Conservation (phyloP, 2,329 filamentous ascomycete species). For the Aspergillus eucalypticola region DNA sequence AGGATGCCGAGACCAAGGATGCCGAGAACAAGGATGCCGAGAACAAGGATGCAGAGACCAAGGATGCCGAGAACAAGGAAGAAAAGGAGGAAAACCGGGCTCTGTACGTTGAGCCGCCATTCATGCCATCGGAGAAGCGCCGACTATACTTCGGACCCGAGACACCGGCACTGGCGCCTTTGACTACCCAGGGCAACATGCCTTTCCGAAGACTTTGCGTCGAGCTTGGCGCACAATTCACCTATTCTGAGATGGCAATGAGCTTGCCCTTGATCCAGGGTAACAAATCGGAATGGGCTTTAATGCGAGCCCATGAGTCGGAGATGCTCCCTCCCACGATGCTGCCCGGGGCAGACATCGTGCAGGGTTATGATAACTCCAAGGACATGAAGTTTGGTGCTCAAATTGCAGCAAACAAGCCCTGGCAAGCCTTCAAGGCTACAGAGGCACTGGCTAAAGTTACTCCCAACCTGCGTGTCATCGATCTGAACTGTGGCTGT, state of each 20-base stretch:
- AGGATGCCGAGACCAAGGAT: constrained; percentile 27
- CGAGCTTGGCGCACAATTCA: constrained; percentile 84
- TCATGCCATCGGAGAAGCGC: constrained; percentile 90
- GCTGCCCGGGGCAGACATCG: constrained; percentile 54
- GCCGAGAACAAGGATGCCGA: constrained; percentile 27
- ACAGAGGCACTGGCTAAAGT: constrained; percentile 76
- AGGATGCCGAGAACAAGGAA: constrained; percentile 45
- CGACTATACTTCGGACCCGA: constrained; percentile 91
- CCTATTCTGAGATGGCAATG: constrained; percentile 99
- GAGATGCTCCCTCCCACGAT: constrained; percentile 74
- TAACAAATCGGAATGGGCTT: constrained; percentile 87
- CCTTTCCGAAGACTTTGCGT: constrained; percentile 90
- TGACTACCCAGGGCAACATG: constrained; percentile 95
- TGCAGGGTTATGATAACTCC: constrained; percentile 76
- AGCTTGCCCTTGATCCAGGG: constrained; percentile 86
- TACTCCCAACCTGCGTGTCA: constrained; percentile 80
- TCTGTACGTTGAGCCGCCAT: constrained; percentile 78
- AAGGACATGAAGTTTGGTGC: constrained; percentile 86
- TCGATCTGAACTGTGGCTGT: constrained; percentile 96
- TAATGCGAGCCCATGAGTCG: constrained; percentile 87
- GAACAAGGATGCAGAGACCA: constrained; percentile 35
- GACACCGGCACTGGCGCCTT: constrained; percentile 87
- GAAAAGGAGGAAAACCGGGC: constrained; percentile 70
- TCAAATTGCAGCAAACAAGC: constrained; percentile 89
- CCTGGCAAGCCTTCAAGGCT: constrained; percentile 85